phyloP scores from a whole-genome alignment of 2,329 filamentous ascomycete genomes.

The Cladophialophora bantiana region DNA sequence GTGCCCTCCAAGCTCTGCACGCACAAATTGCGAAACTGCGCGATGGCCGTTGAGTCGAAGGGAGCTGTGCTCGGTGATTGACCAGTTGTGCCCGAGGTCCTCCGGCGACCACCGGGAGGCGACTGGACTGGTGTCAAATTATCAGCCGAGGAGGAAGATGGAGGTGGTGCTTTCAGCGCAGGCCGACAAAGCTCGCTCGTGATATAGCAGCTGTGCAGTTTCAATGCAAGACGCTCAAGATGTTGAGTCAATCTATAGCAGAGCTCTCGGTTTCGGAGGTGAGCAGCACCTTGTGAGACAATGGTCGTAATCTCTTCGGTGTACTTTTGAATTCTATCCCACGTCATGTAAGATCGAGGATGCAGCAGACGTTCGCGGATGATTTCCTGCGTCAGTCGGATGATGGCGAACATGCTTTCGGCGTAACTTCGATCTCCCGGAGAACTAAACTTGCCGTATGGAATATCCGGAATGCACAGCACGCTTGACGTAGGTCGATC shows the following conservation, averaged over 20 bases:
- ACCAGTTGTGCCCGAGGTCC: slow-evolving; percentile 23
- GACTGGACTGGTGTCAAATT: slow-evolving; percentile 33
- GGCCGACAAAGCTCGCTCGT: slow-evolving; percentile 68
- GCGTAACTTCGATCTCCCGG: slow-evolving; percentile 63
- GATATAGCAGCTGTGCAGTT: slow-evolving; percentile 68
- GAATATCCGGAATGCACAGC: slow-evolving; percentile 60
- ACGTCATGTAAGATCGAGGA: slow-evolving; percentile 61
- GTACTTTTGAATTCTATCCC: slow-evolving; percentile 63
- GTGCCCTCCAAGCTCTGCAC: slow-evolving; percentile 63
- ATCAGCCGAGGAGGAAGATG: slow-evolving; percentile 43
- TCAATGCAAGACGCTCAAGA: slow-evolving; percentile 66
- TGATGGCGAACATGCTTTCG: slow-evolving; percentile 65
- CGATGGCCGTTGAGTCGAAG: slow-evolving; percentile 27
- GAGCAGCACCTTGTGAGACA: slow-evolving; percentile 64
- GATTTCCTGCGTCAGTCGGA: slow-evolving; percentile 62
- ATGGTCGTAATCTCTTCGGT: slow-evolving; percentile 64
- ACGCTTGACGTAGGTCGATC: slow-evolving; percentile 64
- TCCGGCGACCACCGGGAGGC: slow-evolving; percentile 31
- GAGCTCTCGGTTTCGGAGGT: slow-evolving; percentile 61
- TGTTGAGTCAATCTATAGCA: slow-evolving; percentile 57
- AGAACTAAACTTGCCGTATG: slow-evolving; percentile 56
- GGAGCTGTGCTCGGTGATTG: slow-evolving; percentile 26
- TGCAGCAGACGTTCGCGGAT: slow-evolving; percentile 64
- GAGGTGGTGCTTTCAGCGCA: slow-evolving; percentile 58
- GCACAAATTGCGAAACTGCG: slow-evolving; percentile 59